These are phyloP conservation scores for Aspergillus puulaauensis DNA, from an alignment of 2,329 filamentous ascomycete species.

Conservation along the genomic window DNA sequence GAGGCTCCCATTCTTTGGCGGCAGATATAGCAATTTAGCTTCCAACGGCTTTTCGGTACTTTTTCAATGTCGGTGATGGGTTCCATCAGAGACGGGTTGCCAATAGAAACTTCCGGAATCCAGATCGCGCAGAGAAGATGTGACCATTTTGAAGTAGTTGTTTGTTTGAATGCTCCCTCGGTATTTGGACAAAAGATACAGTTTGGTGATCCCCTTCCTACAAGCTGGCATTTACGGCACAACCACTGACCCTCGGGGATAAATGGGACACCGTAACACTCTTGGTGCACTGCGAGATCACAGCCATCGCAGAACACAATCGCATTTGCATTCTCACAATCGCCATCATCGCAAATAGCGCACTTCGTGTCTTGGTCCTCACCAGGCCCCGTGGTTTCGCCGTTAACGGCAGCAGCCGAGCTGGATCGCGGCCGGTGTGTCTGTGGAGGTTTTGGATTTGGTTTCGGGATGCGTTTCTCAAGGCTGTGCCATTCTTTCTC, in stretches of 20 bases:
- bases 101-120: constrained; percentile 95
- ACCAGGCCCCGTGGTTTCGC: constrained; percentile 74
- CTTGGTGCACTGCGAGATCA: constrained; percentile 95
- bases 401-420: constrained; percentile 92
- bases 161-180: constrained; percentile 97
- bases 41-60: constrained; percentile 92
- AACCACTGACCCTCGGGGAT: constrained; percentile 99
- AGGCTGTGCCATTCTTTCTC: constrained; percentile 98
- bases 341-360: constrained; percentile 97
- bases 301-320: constrained; percentile 99
- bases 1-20: constrained; percentile 97
- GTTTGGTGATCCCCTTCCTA: constrained; percentile 86
- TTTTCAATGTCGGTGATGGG: constrained; percentile 98
- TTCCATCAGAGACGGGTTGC: constrained; percentile 97
- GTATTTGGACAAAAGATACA: constrained; percentile 99
- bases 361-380: constrained; percentile 98
- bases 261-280: constrained; percentile 98
- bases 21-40: constrained; percentile 92
- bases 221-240: constrained; percentile 93
- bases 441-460: constrained; percentile 92
- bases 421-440: constrained; percentile 90
- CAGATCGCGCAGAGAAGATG: constrained; percentile 96
- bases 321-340: constrained; percentile 98
- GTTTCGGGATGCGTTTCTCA: constrained; percentile 95
- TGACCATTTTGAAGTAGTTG: constrained; percentile 92